Evolutionary conservation across 805 yeast genomes (phyloP).

Genomic region (Yarrowia bubula): DNA sequence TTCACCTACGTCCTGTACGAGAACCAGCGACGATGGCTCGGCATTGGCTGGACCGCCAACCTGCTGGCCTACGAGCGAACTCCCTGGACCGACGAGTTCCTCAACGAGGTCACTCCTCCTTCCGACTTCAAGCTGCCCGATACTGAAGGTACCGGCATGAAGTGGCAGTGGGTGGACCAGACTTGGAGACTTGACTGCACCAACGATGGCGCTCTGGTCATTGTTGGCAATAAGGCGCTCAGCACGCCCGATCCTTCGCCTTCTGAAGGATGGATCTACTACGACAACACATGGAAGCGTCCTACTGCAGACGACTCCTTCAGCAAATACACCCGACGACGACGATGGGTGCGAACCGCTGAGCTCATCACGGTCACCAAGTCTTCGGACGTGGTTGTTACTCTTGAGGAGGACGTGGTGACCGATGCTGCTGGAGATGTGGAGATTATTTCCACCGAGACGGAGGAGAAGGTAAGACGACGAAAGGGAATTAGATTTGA

Average conservation of each 20-base stretch:
- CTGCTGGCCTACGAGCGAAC: slow-evolving; percentile 89
- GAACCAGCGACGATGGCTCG: slow-evolving; percentile 95
- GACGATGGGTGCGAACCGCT: slow-evolving; percentile 96
- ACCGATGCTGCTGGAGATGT: slow-evolving; percentile 18
- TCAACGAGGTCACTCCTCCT: slow-evolving; percentile 78
- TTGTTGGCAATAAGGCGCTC: slow-evolving; percentile 51
- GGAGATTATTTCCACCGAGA: neutral
- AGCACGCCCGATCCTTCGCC: slow-evolving; percentile 54
- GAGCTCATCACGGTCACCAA: slow-evolving; percentile 31
- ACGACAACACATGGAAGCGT: slow-evolving; percentile 90
- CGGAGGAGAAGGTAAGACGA: slow-evolving; percentile 25
- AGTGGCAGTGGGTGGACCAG: slow-evolving; percentile 94
- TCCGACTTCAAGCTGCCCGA: slow-evolving; percentile 79
- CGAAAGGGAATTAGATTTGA: slow-evolving; percentile 34
- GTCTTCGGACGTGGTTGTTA: slow-evolving; percentile 12
- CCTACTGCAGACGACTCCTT: slow-evolving; percentile 86
- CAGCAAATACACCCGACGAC: slow-evolving; percentile 86
- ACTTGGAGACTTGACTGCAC: slow-evolving; percentile 89
- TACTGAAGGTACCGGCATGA: slow-evolving; percentile 62
- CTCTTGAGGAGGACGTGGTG: neutral
- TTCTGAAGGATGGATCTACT: slow-evolving; percentile 85
- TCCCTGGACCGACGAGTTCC: slow-evolving; percentile 95
- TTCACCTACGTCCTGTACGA: slow-evolving; percentile 92
- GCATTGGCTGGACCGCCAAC: slow-evolving; percentile 96
- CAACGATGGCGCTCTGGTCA: slow-evolving; percentile 78